phyloP scores from a whole-genome alignment of 2,329 filamentous ascomycete genomes.

The Clathrospora elynae region DNA sequence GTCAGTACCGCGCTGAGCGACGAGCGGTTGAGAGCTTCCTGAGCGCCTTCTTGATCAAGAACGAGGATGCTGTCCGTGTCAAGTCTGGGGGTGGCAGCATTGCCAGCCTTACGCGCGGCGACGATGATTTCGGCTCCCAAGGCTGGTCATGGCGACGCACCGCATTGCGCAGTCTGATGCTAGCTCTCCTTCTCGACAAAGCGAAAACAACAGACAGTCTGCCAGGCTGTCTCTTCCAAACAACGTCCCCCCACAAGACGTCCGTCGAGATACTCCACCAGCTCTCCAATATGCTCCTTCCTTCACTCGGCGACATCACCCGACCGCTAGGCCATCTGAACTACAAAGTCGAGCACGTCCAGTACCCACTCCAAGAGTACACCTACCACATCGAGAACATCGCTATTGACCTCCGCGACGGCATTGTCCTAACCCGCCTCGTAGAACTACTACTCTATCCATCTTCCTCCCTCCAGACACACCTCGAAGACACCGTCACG shows the following conservation, averaged over 20 bases:
- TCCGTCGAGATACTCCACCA: conserved; percentile 60
- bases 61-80: conserved; percentile 58
- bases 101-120: conserved; percentile 45
- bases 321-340: conserved; percentile 62
- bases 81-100: conserved; percentile 48
- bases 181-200: conserved; percentile 64
- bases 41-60: conserved; percentile 62
- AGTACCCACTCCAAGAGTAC: conserved; percentile 64
- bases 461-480: conserved; percentile 34
- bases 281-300: conserved; percentile 60
- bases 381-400: conserved; percentile 63
- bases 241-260: conserved; percentile 60
- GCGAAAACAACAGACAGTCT: conserved; percentile 51
- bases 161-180: conserved; percentile 63
- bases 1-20: conserved; percentile 45
- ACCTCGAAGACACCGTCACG: conserved; percentile 50
- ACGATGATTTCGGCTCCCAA: conserved; percentile 51
- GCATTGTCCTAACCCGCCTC: conserved; percentile 63
- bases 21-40: conserved; percentile 59
- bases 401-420: conserved; percentile 66
- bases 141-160: conserved; percentile 61
- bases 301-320: conserved; percentile 62
- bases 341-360: conserved; percentile 60
- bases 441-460: conserved; percentile 63
- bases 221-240: conserved; percentile 57